Evolutionary conservation across 2,329 filamentous ascomycete species (phyloP).

Genomic region (Colletotrichum spaethianum): DNA sequence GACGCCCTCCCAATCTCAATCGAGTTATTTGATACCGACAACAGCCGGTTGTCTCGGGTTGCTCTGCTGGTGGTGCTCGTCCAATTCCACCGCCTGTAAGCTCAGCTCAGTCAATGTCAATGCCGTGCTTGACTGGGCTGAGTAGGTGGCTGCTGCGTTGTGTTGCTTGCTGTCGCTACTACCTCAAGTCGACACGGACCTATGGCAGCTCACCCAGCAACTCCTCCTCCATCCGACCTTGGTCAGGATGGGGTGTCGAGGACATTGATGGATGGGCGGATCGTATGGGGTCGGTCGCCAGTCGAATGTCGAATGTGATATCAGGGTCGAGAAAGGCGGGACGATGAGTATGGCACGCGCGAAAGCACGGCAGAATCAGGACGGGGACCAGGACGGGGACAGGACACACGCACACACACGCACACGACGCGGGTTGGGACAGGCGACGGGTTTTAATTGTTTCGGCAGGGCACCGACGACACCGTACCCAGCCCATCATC

Average conservation of each 20-base stretch:
- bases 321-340: slow-evolving; percentile 2
- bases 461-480: slow-evolving; percentile 37
- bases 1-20: slow-evolving; percentile 10
- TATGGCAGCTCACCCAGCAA: slow-evolving; percentile 55
- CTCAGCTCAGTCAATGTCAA: slow-evolving; percentile 6
- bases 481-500: slow-evolving; percentile 37
- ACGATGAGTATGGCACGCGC: slow-evolving; percentile 10
- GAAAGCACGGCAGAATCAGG: slow-evolving; percentile 27
- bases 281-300: not conserved
- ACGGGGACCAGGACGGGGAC: slow-evolving; percentile 9
- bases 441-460: slow-evolving; percentile 41
- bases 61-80: slow-evolving; percentile 30
- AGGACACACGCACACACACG: not conserved
- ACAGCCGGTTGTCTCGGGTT: slow-evolving; percentile 32
- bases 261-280: slow-evolving; percentile 28
- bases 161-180: slow-evolving; percentile 23
- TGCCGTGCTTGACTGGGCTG: slow-evolving; percentile 18
- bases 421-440: slow-evolving; percentile 29
- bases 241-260: slow-evolving; percentile 34
- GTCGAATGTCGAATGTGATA: slow-evolving; percentile 17
- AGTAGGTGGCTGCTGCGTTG: slow-evolving; percentile 5
- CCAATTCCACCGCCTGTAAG: slow-evolving; percentile 9
- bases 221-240: slow-evolving; percentile 38
- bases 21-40: not conserved
- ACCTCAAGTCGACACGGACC: slow-evolving; percentile 50